Evolutionary conservation across 306 rosid genomes (phyloP), one percentile per base, ranked within the genome.

Genomic region (Mucuna pruriens): DNA sequence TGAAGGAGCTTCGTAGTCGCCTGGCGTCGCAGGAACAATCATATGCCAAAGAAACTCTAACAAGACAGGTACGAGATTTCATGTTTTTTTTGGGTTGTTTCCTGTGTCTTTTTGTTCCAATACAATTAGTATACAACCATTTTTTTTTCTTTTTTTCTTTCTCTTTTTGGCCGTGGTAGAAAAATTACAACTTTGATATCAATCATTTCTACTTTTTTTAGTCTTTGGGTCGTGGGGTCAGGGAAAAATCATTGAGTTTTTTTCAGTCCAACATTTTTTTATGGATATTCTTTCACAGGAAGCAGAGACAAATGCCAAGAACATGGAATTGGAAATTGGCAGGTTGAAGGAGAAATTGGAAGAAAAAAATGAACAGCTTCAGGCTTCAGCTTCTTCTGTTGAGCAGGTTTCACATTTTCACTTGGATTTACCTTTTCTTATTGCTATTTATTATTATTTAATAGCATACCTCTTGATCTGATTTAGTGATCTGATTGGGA

Each of bases 1-100:
- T 96, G 90, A 96, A 96, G 84, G 97, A 88, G 80, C 97, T 91
- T 19, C 84, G 97, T 40, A 68, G 78, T 80, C 97, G 99, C 46
- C 81, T 96, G 36, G 90, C 98, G 2, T 86, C 87, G n/a, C 92
- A 94, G 64, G 99, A 94, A 83, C 88, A 92, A 77, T 86, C 93
- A 0, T 92, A 86, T 83, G 95, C 78, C 22, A 89, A 81, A 72
- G 99, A 96, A 84, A 44, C 89, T 49, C 72, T 77, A 74, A 90
- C 97, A 10, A 92, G 99, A 90, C 90, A 94, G 94, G 99, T 86
- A 85, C 75, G 84, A 39, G 20, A 42, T 74, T 70, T 81, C 23
- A 26, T 80, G 71, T 12, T 33, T 49, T 82, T 71, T 80, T 29
- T 62, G 55, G 62, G 15, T 44, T 54, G 19, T 44, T 81, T 88